A percentile compares a stretch with the other conserved stretches of the same genome.
Conservation (phyloP, 495 filamentous ascomycete genomes). For the Penicillium arizonense region DNA sequence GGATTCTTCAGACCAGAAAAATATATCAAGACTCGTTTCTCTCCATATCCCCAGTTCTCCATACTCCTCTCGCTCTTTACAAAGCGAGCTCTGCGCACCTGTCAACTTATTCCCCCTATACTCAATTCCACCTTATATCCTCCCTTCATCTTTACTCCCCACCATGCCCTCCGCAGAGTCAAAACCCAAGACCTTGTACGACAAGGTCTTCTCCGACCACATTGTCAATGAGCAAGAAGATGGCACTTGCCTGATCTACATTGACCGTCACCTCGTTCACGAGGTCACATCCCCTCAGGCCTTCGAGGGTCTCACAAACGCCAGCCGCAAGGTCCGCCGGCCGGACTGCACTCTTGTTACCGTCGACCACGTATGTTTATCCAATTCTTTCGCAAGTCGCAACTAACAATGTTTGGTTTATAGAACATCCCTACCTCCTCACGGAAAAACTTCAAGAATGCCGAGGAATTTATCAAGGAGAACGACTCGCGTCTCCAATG, state of each 20-base stretch:
- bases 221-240: slow-evolving; percentile 92
- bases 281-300: slow-evolving; percentile 99
- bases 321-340: slow-evolving; percentile 80
- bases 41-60: slow-evolving; percentile 14
- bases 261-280: slow-evolving; percentile 93
- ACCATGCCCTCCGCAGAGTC: slow-evolving; percentile 79
- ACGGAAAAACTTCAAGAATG: slow-evolving; percentile 84
- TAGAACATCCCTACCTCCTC: slow-evolving; percentile 92
- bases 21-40: slow-evolving; percentile 22
- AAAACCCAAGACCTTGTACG: slow-evolving; percentile 86
- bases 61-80: slow-evolving; percentile 11
- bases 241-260: slow-evolving; percentile 90
- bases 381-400: not conserved
- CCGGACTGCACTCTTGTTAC: slow-evolving; percentile 97
- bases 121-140: slow-evolving; percentile 1
- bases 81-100: slow-evolving; percentile 1
- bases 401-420: not conserved
- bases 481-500: slow-evolving; percentile 91
- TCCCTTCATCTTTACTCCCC: slow-evolving; percentile 11
- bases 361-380: slow-evolving; percentile 84
- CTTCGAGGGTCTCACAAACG: slow-evolving; percentile 90
- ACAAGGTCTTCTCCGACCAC: slow-evolving; percentile 94
- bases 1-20: slow-evolving; percentile 22
- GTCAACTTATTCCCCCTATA: not conserved
- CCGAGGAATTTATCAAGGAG: slow-evolving; percentile 84